A percentile compares a stretch with the other conserved stretches of the same genome.
Conservation (phyloP, 2,329 filamentous ascomycete genomes). For the Chrysoporthe austroafricana region DNA sequence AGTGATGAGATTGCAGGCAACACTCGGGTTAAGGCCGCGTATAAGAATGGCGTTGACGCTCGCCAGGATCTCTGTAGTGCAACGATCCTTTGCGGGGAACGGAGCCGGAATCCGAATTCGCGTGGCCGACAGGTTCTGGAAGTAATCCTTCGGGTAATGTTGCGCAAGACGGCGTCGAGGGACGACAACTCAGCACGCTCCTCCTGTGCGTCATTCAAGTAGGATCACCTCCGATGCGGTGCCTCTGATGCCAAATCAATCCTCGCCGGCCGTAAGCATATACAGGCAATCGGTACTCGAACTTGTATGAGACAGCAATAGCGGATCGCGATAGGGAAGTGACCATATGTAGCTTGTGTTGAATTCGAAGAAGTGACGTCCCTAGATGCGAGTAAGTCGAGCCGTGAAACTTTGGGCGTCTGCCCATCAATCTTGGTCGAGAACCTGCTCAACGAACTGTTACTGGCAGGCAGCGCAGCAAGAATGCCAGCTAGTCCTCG, state of each 20-base stretch:
- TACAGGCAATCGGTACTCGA: neutral
- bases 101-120: neutral
- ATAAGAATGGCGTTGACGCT: neutral
- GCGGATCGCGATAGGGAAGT: neutral
- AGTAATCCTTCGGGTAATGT: conserved; percentile 3
- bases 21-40: neutral
- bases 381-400: neutral
- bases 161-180: neutral
- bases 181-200: neutral
- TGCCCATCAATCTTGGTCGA: neutral
- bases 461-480: too few species aligned
- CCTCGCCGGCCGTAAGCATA: neutral
- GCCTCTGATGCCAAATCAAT: too few species aligned
- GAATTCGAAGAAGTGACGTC: neutral
- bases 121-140: conserved; percentile 3
- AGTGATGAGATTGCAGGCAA: neutral
- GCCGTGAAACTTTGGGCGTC: neutral
- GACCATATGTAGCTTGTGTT: neutral
- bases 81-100: neutral
- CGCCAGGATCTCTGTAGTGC: conserved; percentile 11
- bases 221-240: too few species aligned
- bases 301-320: too few species aligned
- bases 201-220: too few species aligned
- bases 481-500: too few species aligned
- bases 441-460: neutral